Evolutionary conservation across 306 rosid species (phyloP).

Genomic region (Gynostemma pentaphyllum): DNA sequence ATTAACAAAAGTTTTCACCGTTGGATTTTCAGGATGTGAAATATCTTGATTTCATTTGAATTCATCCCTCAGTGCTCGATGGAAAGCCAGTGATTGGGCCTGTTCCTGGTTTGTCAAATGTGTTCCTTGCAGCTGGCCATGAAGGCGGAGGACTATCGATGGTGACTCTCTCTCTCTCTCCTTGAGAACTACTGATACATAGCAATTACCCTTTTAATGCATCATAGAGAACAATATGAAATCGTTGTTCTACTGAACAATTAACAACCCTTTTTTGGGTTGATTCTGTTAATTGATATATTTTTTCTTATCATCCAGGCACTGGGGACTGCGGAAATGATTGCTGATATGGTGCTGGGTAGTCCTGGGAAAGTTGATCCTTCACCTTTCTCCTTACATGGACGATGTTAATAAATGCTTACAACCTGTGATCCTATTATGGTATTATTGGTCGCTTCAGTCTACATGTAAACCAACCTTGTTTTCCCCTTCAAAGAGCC

Average conservation of each 20-base stretch:
- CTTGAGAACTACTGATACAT: background rate
- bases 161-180: slow-evolving; percentile 36
- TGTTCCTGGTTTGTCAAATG: slow-evolving; percentile 63
- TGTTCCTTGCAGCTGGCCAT: slow-evolving; percentile 90
- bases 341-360: slow-evolving; percentile 57
- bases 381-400: slow-evolving; percentile 40
- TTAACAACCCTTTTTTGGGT: background rate
- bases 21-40: background rate
- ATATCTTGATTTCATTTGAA: background rate
- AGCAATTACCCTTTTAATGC: background rate
- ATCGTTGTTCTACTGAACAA: background rate
- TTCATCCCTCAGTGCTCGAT: slow-evolving; percentile 54
- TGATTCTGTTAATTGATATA: background rate
- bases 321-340: slow-evolving; percentile 81
- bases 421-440: background rate
- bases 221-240: background rate
- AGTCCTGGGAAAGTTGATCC: slow-evolving; percentile 31
- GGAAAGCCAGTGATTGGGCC: slow-evolving; percentile 84
- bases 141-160: slow-evolving; percentile 80
- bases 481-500: background rate
- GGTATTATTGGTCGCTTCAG: background rate
- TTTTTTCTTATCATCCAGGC: slow-evolving; percentile 42
- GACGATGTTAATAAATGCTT: slow-evolving; percentile 22
- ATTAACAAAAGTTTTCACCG: slow-evolving; percentile 2
- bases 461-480: background rate